These are phyloP conservation scores for Mycena sanguinolenta DNA, from an alignment of 768 basidiomycete species.

Conservation along the genomic window DNA sequence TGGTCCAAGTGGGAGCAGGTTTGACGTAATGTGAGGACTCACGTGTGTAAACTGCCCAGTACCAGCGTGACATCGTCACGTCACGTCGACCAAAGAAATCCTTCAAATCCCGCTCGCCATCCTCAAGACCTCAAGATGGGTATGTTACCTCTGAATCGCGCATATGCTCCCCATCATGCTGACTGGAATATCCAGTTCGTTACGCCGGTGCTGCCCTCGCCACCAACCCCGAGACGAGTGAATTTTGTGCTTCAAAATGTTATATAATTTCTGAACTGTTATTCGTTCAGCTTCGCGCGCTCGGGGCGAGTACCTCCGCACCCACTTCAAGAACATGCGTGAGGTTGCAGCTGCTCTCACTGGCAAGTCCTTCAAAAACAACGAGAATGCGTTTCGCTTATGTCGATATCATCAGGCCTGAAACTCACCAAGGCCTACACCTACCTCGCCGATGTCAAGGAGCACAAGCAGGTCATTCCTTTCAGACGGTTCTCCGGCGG, in stretches of 20 bases:
- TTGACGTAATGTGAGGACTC: no score
- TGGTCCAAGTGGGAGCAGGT: no score
- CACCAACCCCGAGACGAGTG: conserved; percentile 96
- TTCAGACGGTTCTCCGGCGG: conserved; percentile 97
- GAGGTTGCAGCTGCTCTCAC: conserved; percentile 96
- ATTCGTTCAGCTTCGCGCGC: conserved; percentile 82
- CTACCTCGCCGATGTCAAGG: conserved; percentile 93
- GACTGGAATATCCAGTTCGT: conserved; percentile 72
- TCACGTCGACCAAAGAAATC: no score
- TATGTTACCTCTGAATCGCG: conserved; percentile 52
- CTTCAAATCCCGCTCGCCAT: conserved; percentile 42
- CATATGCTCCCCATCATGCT: conserved; percentile 11
- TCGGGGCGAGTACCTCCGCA: conserved; percentile 96
- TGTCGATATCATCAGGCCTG: conserved; percentile 68
- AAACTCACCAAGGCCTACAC: conserved; percentile 94
- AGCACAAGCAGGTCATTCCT: conserved; percentile 97
- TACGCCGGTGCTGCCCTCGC: conserved; percentile 92
- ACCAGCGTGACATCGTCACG: no score
- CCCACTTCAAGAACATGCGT: conserved; percentile 99
- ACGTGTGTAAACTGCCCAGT: no score
- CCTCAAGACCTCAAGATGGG: conserved; percentile 77
- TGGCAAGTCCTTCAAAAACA: conserved; percentile 61
- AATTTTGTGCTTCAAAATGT: conserved; percentile 44
- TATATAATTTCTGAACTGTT: conserved; percentile 35
- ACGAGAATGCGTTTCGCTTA: background rate